Evolutionary conservation across 73 alveolate species (phyloP), one percentile per base, ranked within the genome.

Genomic region (Paramecium tetraurelia): DNA sequence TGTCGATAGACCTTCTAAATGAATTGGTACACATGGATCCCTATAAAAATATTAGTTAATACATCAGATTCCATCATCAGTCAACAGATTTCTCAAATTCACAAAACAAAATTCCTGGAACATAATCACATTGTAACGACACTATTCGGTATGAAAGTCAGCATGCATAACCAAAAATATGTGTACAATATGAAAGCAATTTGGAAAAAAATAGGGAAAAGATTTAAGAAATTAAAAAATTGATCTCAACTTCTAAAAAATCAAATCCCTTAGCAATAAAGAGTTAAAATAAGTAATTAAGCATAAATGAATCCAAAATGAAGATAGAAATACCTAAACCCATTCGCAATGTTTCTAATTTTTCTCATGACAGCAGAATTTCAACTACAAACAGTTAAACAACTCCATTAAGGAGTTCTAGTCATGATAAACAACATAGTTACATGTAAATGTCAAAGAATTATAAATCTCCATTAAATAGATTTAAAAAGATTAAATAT

Each of bases 401-500:
- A 0, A 24, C 68, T 22, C 38, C 83, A 29, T 22, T 29, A 22
- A 59, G 83, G 24, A 59, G 83, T 59, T 20, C 33, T 72, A 72
- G 57, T 36, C n/a, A 36, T 14, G 59, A 40, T 3, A 72, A 33
- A 72, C 14, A 72, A 36, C n/a, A 12, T 33, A 72, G 36, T n/a
- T 59, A 59, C 24, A 71, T 71, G 86, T 71, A 71, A 14, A 71
- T 71, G 86, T 71, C 86, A 2, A 33, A 33, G 16, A 36, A 71
- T 33, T 5, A 29, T 33, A 29, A 71, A 1, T 71, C 86, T 33
- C 58, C 86, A 29, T 36, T 71, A 33, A 71, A 71, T 43, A 77
- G 75, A 77, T 77, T 77, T 77, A 77, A 46, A 43, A 77, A 77
- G 53, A 40, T 77, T 2, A 77, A 77, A 77, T 77, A 43, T 77